phyloP scores from a whole-genome alignment of 371 early-diverging fungal genomes.

The Zychaea mexicana region DNA sequence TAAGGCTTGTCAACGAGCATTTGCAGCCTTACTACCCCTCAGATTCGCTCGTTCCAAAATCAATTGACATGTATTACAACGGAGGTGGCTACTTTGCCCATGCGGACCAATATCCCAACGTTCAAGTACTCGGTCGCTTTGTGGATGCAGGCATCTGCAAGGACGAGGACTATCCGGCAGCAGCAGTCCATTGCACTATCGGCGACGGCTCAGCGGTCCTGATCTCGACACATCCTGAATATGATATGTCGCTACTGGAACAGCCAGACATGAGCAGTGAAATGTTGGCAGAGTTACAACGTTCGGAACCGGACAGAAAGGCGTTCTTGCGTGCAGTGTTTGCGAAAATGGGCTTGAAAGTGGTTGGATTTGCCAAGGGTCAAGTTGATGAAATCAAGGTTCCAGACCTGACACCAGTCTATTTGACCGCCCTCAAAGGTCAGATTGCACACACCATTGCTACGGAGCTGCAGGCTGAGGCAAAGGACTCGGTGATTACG shows the following conservation, averaged over 20 bases:
- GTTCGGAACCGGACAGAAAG: conserved; percentile 50
- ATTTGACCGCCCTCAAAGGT: conserved; percentile 47
- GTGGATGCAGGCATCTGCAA: conserved; percentile 31
- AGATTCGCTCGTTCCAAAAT: conserved; percentile 13
- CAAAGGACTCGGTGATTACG: conserved; percentile 21
- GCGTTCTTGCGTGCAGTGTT: conserved; percentile 52
- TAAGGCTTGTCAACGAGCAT: conserved; percentile 28
- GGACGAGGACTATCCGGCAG: conserved; percentile 39
- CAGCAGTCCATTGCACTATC: conserved; percentile 56
- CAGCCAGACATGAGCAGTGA: conserved; percentile 10
- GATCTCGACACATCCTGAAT: conserved; percentile 77
- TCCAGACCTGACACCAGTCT: conserved; percentile 56
- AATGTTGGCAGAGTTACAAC: conserved; percentile 41
- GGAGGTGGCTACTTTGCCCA: conserved; percentile 82
- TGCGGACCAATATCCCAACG: conserved; percentile 41
- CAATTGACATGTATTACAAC: conserved; percentile 68
- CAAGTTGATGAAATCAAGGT: conserved; percentile 33
- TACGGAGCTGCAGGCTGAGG: conserved; percentile 18
- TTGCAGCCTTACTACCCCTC: conserved; percentile 8
- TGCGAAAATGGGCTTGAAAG: conserved; percentile 52
- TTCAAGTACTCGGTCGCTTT: conserved; percentile 66
- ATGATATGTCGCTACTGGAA: conserved; percentile 49
- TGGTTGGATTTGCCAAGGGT: conserved; percentile 35
- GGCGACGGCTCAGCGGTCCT: conserved; percentile 71
- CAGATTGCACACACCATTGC: conserved; percentile 25